Conservation (phyloP, 768 basidiomycete species). For the Ramaria rubella region DNA sequence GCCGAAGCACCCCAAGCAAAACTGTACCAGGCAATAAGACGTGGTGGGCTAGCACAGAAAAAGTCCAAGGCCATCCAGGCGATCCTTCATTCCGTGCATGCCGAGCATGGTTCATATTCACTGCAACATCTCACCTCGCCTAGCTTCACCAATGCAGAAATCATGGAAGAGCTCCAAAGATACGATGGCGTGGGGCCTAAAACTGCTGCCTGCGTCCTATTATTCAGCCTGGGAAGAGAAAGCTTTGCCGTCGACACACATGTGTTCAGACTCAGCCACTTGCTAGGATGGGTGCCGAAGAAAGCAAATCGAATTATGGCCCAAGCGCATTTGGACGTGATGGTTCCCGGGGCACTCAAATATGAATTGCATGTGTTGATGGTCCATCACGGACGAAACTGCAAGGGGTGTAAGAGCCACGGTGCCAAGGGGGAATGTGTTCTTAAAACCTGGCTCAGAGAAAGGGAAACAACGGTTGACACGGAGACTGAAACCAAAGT, state of each 20-base stretch:
- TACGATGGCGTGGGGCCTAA: conserved; percentile 57
- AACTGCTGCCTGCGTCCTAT: conserved; percentile 55
- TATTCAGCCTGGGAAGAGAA: conserved; percentile 54
- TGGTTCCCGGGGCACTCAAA: conserved; percentile 46
- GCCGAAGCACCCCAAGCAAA: conserved; percentile 34
- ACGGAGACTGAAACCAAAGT: conserved; percentile 15
- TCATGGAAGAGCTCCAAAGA: conserved; percentile 51
- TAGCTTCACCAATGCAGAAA: conserved; percentile 36
- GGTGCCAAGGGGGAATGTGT: conserved; percentile 26
- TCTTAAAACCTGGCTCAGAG: conserved; percentile 32
- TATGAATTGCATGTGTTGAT: conserved; percentile 53
- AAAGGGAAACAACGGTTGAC: conserved; percentile 16
- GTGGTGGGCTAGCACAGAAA: conserved; percentile 53
- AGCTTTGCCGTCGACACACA: conserved; percentile 63
- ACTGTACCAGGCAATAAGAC: conserved; percentile 45
- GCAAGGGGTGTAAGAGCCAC: conserved; percentile 45
- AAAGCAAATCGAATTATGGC: conserved; percentile 43
- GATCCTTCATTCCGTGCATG: conserved; percentile 36
- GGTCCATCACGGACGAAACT: conserved; percentile 49
- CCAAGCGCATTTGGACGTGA: conserved; percentile 51
- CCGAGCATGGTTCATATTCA: conserved; percentile 46
- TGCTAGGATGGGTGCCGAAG: conserved; percentile 43
- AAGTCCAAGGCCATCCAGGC: conserved; percentile 51
- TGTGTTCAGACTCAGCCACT: conserved; percentile 45
- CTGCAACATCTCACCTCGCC: conserved; percentile 43